Conservation (phyloP, 768 basidiomycete species). For the Kwoniella mangroviensis region DNA sequence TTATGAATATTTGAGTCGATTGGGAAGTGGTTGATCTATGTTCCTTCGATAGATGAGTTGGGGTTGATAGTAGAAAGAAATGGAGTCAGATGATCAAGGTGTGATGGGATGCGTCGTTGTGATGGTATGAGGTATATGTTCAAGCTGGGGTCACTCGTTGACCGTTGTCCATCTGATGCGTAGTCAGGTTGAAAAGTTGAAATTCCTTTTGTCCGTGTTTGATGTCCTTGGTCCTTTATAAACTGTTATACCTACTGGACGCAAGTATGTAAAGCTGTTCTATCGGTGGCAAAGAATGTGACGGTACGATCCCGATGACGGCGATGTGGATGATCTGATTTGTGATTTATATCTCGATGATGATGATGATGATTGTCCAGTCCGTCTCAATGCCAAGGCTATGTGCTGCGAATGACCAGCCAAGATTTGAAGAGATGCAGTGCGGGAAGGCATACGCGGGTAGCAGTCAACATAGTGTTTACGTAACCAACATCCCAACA, state of each 20-base stretch:
- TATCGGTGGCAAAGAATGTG: background rate
- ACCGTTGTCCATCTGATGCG: background rate
- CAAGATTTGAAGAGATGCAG: background rate
- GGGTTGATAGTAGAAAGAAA: too few species aligned
- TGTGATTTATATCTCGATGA: background rate
- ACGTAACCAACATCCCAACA: background rate
- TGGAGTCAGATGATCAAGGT: background rate
- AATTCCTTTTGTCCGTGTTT: background rate
- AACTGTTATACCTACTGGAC: background rate
- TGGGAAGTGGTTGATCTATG: too few species aligned
- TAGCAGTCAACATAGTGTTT: background rate
- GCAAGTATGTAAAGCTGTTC: background rate
- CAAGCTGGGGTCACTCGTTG: background rate
- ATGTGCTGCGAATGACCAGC: background rate
- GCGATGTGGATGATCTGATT: background rate
- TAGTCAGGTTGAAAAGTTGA: background rate
- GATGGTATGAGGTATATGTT: background rate
- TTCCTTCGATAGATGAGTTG: too few species aligned
- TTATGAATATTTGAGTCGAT: too few species aligned
- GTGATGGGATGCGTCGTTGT: background rate
- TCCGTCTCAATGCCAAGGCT: slow-evolving; percentile 8
- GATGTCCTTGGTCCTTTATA: background rate
- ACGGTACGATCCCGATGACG: background rate
- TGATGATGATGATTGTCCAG: background rate
- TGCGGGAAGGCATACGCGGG: slow-evolving; percentile 3